Evolutionary conservation across 352 stramenopile species (phyloP), one percentile per base, ranked within the genome.

Genomic region (Pythium plurisporium): DNA sequence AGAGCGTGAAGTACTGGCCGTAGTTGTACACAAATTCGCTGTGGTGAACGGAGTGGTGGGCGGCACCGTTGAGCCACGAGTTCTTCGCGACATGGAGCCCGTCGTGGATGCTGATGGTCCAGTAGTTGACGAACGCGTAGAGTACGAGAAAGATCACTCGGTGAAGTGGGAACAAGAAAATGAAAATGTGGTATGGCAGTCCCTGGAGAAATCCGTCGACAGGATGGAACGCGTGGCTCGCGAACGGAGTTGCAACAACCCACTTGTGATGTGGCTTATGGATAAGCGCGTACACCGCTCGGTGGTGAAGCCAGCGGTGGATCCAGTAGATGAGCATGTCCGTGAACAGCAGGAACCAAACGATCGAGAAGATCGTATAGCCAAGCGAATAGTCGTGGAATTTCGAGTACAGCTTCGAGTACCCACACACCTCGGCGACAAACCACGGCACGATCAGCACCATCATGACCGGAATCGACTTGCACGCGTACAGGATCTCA

Each of bases 321-420:
- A 91, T 78, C 81, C 81, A 91, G 72, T 91, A 91, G 65, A 91
- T 86, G 48, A 89, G 57, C 73, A 83, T 83, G 46, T 91, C 81
- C 48, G 82, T 87, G 69, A 87, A 91, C 19, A 86, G 55, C 40
- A 91, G 42, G 46, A 87, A 89, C 46, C 63, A 74, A 22, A 78
- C 55, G 38, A 88, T 42, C 23, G 65, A 84, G 54, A 76, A 64
- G 8, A 58, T 51, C 19, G 70, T 65, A 64, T 86, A 89, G 33
- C 36, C 22, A 43, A 72, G 72, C 19, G 65, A 67, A 55, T 71
- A 67, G 43, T 85, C 74, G 29, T 60, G 52, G 26, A 86, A 62
- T 23, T 68, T 36, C 20, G 45, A 41, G 62, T 88, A 91, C 44
- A 82, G 73, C 44, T 74, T 74, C 15, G 72, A 68, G 48, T 82